Evolutionary conservation across 2,329 filamentous ascomycete genomes (phyloP), one percentile per base, ranked within the genome.

Genomic region (Ophiostoma ips): DNA sequence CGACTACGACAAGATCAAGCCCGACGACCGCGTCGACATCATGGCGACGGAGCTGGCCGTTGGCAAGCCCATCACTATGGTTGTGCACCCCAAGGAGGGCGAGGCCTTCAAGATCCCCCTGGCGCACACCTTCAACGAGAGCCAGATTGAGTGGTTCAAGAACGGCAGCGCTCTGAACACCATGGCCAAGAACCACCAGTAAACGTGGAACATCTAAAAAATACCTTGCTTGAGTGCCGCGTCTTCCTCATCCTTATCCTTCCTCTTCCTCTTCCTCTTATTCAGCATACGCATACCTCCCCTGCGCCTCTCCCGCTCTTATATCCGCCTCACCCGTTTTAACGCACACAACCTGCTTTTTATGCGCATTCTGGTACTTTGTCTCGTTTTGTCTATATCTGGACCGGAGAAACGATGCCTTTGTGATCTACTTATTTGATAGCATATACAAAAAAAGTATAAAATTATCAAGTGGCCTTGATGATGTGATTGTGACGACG

Each of bases 131-230:
- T 98, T 95, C 83, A 98, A 98, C 77, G 87, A 87, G 67, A 81
- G 85, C 60, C 92, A 98, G 75, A 84, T 98, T 56, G 84, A 95
- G 73, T 98, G 92, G 92, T 98, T 98, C 80, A 89, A 88, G 78
- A 94, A 96, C 68, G 92, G 92, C 59, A 89, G 83, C 63, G 92
- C 92, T 50, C 77, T 98, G 58, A 98, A 98, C 81, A 95, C 89
- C 61, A 98, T 98, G 90, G 89, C 90, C 59, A 94, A 92, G 81
- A 50, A 47, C 47, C 11, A 24, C 28, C 43, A 30, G 19, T 47
- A 37, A 30, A 37, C 21, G 43, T 28, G 24, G 24, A 4, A 5
- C 5, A 28, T 5, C 24, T 28, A n/a, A 28, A 28, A 28, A 28
- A 28, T 28, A 28, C 24, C 24, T 28, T n/a, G n/a, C n/a, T n/a